Base-by-base conservation (phyloP, 75 land plant species). In the Picea glauca region DNA sequence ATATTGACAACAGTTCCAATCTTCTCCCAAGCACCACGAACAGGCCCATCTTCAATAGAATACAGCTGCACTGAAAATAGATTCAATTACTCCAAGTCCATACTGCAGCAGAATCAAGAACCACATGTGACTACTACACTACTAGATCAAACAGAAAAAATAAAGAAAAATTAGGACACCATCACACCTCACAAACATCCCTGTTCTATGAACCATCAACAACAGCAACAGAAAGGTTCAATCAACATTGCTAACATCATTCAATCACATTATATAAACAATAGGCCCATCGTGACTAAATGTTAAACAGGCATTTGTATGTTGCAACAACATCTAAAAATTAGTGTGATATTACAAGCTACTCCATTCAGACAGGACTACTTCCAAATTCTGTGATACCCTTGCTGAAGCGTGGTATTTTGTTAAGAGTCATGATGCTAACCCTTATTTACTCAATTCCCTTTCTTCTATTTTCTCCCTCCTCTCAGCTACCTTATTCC, bases 21-120 rank as follows among this genome's bases (percentile, higher is more conserved):
- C 2, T 79, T 79, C 80, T 79, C 88, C 98, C 98, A 96, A 72
- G 87, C 78, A 77, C 74, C 72, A 77, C 83, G 83, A 14, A 84
- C 80, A 79, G 90, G 90, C 26, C 98, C 98, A 83, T 89, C 97
- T 72, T 83, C 84, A 74, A 93, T 74, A 40, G 98, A 77, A 79
- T 78, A 94, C 76, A 94, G 88, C 98, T 93, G 82, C 72, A 74
- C 59, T 74, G 76, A 43, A 74, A 57, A 26, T 4, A 66, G 21
- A 50, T 50, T 50, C 54, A 50, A 50, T 50, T 50, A 50, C 54
- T 50, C 54, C 54, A 50, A 40, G 4, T 2, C 46, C 50, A 20
- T 38, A 70, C 7, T 1, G 9, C n/a, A 70, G 21, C 73, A 35
- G n/a, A 67, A 70, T 70, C 26, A 43, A 70, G 73, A 9, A 40